Conservation (phyloP, 495 filamentous ascomycete species). For the Viridothelium virens region DNA sequence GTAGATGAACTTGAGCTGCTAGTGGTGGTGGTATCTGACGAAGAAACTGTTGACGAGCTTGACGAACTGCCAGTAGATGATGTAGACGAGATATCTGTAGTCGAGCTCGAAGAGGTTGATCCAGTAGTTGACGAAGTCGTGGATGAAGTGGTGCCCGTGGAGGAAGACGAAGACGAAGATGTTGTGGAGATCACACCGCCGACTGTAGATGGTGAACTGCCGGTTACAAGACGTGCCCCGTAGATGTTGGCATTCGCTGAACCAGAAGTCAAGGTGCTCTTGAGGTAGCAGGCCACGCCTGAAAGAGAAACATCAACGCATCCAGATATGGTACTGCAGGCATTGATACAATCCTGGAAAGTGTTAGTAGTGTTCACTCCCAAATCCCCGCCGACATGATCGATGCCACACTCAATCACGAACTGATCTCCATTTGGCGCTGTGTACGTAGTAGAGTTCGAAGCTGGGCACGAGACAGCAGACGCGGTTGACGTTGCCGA, state of each 20-base stretch:
- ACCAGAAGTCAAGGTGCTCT: constrained; percentile 12
- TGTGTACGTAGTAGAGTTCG: constrained; percentile 13
- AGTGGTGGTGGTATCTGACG: not conserved
- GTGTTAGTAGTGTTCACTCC: not conserved
- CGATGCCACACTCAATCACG: constrained; percentile 22
- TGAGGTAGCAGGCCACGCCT: constrained; percentile 21
- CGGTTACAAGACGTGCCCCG: constrained; percentile 14
- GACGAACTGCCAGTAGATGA: constrained; percentile 1
- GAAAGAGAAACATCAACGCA: constrained; percentile 22
- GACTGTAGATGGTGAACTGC: not conserved
- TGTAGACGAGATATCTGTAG: constrained; percentile 3
- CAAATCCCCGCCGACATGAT: constrained; percentile 22
- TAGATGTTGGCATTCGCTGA: constrained; percentile 12
- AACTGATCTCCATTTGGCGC: constrained; percentile 14
- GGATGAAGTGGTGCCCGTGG: not conserved
- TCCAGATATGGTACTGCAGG: constrained; percentile 15
- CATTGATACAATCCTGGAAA: constrained; percentile 20
- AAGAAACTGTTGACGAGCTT: not conserved
- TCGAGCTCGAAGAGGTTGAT: constrained; percentile 7
- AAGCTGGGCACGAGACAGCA: constrained; percentile 5
- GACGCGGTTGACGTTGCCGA: constrained; percentile 10
- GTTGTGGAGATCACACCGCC: not conserved
- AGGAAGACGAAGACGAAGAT: not conserved
- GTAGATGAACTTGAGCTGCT: not conserved
- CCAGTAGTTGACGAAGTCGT: not conserved